A percentile compares a stretch with the other conserved stretches of the same genome.
These are phyloP conservation scores for Fusarium sp. DNA, from an alignment of 2,329 filamentous ascomycete genomes.

Conservation along the genomic window DNA sequence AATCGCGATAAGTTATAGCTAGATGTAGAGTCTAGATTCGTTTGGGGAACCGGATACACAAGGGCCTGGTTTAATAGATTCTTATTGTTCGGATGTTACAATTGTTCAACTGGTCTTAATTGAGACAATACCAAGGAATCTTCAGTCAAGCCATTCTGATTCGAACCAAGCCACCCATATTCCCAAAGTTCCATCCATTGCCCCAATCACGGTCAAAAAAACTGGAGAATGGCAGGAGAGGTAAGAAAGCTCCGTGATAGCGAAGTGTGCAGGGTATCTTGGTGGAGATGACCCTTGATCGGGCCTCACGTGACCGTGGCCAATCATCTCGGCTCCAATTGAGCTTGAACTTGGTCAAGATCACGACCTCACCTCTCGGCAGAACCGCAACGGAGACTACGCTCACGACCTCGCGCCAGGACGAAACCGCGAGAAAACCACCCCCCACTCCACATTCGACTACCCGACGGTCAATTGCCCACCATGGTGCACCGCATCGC, in stretches of 20 bases:
- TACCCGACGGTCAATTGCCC: slow-evolving; percentile 49
- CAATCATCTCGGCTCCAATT: slow-evolving; percentile 49
- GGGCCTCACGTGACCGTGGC: slow-evolving; percentile 45
- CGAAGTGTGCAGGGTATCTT: slow-evolving; percentile 32
- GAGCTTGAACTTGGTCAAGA: slow-evolving; percentile 48
- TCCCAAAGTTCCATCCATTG: no score
- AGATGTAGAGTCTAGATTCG: slow-evolving; percentile 36
- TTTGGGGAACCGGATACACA: neutral
- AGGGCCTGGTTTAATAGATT: neutral
- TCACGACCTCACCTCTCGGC: slow-evolving; percentile 48
- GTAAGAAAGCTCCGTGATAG: neutral
- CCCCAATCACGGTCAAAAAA: no score
- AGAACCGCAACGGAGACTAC: slow-evolving; percentile 43
- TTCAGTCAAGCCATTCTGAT: no score
- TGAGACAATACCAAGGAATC: no score
- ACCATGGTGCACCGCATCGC: slow-evolving; percentile 77
- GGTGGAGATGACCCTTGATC: accelerated
- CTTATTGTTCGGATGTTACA: neutral
- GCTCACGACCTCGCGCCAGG: slow-evolving; percentile 39
- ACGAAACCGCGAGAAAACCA: slow-evolving; percentile 37
- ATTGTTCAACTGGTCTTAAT: neutral
- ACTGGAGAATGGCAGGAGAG: no score
- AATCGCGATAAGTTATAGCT: neutral
- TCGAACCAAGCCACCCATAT: no score
- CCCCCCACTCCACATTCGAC: slow-evolving; percentile 28